These are phyloP conservation scores for Globisporangium parvum DNA, from an alignment of 352 stramenopile genomes.

Conservation along the genomic window DNA sequence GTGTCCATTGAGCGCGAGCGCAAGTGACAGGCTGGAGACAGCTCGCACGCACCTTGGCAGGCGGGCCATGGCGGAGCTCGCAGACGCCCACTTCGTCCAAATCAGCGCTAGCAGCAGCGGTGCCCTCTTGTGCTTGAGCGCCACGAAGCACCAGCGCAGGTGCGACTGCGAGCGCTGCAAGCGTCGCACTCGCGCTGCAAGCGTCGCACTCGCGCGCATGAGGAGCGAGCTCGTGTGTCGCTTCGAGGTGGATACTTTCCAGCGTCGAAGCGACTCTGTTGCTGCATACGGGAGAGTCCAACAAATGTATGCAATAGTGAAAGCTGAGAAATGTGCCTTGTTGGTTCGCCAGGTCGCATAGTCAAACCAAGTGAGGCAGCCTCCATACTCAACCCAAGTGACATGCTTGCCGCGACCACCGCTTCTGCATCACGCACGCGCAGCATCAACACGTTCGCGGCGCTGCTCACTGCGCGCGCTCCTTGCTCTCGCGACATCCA, in stretches of 20 bases:
- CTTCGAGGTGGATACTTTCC: background rate
- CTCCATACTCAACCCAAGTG: too few species aligned
- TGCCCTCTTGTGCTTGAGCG: background rate
- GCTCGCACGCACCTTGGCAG: background rate
- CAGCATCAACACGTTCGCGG: background rate
- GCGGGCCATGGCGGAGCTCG: slow-evolving; percentile 2
- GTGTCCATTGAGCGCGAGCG: background rate
- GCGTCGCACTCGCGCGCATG: background rate
- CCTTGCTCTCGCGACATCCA: too few species aligned
- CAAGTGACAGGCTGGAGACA: background rate
- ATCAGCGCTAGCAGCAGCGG: background rate
- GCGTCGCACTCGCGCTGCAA: too few species aligned
- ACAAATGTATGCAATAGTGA: too few species aligned
- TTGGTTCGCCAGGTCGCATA: too few species aligned
- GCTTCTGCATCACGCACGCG: background rate
- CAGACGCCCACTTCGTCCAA: background rate
- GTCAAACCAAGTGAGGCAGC: too few species aligned
- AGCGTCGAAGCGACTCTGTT: too few species aligned
- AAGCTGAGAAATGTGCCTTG: too few species aligned
- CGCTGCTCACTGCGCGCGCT: background rate
- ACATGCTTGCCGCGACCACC: too few species aligned
- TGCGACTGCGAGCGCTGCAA: background rate
- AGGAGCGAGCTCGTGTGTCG: background rate
- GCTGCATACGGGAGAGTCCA: too few species aligned
- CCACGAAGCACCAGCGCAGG: too few species aligned